Percentiles rank a stretch among this genome's conserved stretches.
These are phyloP conservation scores for Coemansia pectinata DNA, from an alignment of 192 early-diverging fungal genomes.

Conservation along the genomic window DNA sequence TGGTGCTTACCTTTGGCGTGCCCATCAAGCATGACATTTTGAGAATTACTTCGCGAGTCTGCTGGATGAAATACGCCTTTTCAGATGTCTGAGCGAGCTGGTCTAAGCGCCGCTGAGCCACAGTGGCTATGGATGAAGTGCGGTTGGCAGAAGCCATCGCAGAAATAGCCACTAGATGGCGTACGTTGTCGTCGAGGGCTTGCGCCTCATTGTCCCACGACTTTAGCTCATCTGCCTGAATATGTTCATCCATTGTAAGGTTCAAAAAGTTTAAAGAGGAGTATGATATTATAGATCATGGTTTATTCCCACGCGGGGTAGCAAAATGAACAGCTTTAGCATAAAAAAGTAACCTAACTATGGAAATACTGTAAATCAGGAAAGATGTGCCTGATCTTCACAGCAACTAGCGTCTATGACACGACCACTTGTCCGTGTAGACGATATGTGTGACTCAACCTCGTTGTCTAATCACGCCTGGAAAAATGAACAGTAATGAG, in stretches of 20 bases:
- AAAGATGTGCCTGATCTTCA: too few relatives aligned
- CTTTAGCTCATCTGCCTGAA: background rate
- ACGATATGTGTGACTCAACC: too few relatives aligned
- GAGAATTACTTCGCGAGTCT: constrained; percentile 31
- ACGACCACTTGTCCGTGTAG: too few relatives aligned
- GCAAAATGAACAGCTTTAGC: background rate
- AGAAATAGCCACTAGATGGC: constrained; percentile 24
- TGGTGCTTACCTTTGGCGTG: constrained; percentile 21
- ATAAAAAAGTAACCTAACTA: background rate
- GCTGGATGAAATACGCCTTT: constrained; percentile 24
- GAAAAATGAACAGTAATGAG: too few relatives aligned
- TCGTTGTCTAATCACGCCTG: too few relatives aligned
- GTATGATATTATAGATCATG: background rate
- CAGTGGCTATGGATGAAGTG: constrained; percentile 1
- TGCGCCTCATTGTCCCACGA: constrained; percentile 17
- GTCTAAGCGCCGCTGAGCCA: constrained; percentile 12
- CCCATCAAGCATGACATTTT: constrained; percentile 45
- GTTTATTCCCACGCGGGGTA: background rate
- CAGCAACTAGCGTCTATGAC: too few relatives aligned
- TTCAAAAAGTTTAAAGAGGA: background rate
- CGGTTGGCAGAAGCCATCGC: constrained; percentile 38
- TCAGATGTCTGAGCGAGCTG: constrained; percentile 14
- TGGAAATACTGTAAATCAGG: background rate
- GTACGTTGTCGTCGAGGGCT: constrained; percentile 12
- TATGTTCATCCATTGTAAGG: background rate